Evolutionary conservation across 768 basidiomycete genomes (phyloP).

Genomic region (Nidularia pulvinata): DNA sequence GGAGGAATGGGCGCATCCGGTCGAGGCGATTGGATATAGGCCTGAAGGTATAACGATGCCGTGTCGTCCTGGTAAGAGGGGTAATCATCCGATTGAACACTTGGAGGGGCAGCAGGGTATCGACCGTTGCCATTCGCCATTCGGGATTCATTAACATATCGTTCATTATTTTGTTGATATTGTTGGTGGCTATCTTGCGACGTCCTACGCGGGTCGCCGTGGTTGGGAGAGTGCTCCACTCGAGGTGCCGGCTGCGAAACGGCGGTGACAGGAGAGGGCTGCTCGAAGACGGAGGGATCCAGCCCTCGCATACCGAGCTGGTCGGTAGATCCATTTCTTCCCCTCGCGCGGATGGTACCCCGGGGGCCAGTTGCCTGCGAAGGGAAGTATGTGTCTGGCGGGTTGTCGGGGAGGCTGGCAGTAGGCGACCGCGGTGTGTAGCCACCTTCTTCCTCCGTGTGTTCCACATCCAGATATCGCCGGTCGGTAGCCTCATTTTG

Average conservation of each 20-base stretch:
- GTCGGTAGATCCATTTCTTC: slow-evolving; percentile 59
- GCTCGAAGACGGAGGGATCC: slow-evolving; percentile 56
- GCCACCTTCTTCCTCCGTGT: slow-evolving; percentile 48
- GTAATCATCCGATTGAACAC: too few species aligned
- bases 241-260: slow-evolving; percentile 5
- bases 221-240: slow-evolving; percentile 24
- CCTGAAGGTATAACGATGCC: slow-evolving; percentile 55
- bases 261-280: slow-evolving; percentile 22
- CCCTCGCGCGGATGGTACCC: slow-evolving; percentile 39
- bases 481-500: slow-evolving; percentile 29
- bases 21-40: slow-evolving; percentile 58
- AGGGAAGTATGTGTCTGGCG: slow-evolving; percentile 12
- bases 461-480: slow-evolving; percentile 32
- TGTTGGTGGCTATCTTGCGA: slow-evolving; percentile 3
- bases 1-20: slow-evolving; percentile 81
- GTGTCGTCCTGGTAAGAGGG: slow-evolving; percentile 24
- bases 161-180: too few species aligned
- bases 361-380: slow-evolving; percentile 5
- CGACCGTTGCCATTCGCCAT: too few species aligned
- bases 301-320: slow-evolving; percentile 61
- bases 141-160: too few species aligned
- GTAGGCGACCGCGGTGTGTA: slow-evolving; percentile 74
- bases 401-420: slow-evolving; percentile 52
- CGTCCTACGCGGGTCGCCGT: slow-evolving; percentile 10
- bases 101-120: too few species aligned